Evolutionary conservation across 352 stramenopile genomes (phyloP).

Genomic region (Hyaloperonospora brassicae): DNA sequence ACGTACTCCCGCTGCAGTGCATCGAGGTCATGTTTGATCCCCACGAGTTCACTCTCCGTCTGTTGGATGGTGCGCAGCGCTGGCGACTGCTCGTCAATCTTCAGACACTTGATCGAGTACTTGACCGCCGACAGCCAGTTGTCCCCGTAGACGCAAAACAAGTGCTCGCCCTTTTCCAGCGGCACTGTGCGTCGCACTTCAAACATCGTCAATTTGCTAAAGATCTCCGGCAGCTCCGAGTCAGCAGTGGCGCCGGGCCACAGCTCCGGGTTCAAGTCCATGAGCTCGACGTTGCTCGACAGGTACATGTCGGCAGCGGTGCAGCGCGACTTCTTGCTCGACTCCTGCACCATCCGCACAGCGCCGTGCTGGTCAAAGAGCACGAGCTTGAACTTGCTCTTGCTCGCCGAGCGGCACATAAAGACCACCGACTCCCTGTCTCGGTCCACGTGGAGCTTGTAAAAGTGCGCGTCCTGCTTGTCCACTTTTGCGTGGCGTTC

Average conservation of each 20-base stretch:
- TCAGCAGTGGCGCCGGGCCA: slow-evolving; percentile 59
- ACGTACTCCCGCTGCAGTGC: slow-evolving; percentile 71
- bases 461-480: slow-evolving; percentile 87
- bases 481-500: slow-evolving; percentile 71
- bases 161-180: slow-evolving; percentile 71
- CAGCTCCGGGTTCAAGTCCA: slow-evolving; percentile 72
- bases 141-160: slow-evolving; percentile 85
- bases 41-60: slow-evolving; percentile 63
- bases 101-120: slow-evolving; percentile 83
- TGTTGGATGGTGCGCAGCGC: slow-evolving; percentile 62
- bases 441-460: slow-evolving; percentile 64
- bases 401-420: slow-evolving; percentile 70
- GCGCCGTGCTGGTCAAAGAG: slow-evolving; percentile 73
- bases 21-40: slow-evolving; percentile 73
- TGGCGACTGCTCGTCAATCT: slow-evolving; percentile 51
- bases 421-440: slow-evolving; percentile 72
- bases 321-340: slow-evolving; percentile 62
- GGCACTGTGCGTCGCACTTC: slow-evolving; percentile 74
- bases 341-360: slow-evolving; percentile 82
- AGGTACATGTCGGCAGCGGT: slow-evolving; percentile 86
- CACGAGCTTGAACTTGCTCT: slow-evolving; percentile 87
- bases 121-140: slow-evolving; percentile 85
- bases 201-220: slow-evolving; percentile 77
- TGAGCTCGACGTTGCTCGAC: slow-evolving; percentile 77
- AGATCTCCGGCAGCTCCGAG: slow-evolving; percentile 72